Percentiles rank a stretch among this genome's conserved stretches.
Conservation (phyloP, 2,329 filamentous ascomycete genomes). For the Xylaria sp. region DNA sequence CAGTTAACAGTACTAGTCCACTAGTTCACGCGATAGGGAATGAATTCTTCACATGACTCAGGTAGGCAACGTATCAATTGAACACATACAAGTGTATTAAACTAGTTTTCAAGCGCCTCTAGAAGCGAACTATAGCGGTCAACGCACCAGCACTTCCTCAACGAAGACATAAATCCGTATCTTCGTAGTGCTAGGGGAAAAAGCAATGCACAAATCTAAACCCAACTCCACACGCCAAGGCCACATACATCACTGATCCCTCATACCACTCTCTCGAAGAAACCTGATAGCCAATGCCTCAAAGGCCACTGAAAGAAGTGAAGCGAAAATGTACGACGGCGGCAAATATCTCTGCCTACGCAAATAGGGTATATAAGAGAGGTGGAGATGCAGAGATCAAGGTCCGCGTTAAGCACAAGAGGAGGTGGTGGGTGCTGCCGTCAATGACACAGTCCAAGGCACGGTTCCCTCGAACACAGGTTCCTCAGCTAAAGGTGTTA, state of each 20-base stretch:
- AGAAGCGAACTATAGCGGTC: conserved; percentile 8
- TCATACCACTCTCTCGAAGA: conserved; percentile 14
- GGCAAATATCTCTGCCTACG: background rate
- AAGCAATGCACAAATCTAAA: conserved; percentile 13
- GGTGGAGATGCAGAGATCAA: conserved; percentile 18
- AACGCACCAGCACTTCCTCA: background rate
- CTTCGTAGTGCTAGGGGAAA: background rate
- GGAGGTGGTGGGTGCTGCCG: background rate
- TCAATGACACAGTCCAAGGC: conserved; percentile 5
- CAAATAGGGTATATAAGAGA: conserved; percentile 25
- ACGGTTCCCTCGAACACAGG: background rate
- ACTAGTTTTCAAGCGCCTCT: background rate
- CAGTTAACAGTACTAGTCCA: no score
- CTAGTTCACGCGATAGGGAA: no score
- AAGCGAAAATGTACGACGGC: conserved; percentile 27
- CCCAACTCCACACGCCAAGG: conserved; percentile 16
- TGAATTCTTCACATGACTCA: no score
- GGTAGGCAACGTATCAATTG: no score
- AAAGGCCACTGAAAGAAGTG: conserved; percentile 39
- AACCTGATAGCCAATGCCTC: conserved; percentile 37
- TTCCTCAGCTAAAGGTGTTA: conserved; percentile 8
- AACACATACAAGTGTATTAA: conserved; percentile 14
- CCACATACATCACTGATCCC: background rate
- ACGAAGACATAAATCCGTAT: conserved; percentile 2
- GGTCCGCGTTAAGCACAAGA: conserved; percentile 18